Base-by-base conservation (phyloP, 352 stramenopile species). In the Globisporangium irregulare region DNA sequence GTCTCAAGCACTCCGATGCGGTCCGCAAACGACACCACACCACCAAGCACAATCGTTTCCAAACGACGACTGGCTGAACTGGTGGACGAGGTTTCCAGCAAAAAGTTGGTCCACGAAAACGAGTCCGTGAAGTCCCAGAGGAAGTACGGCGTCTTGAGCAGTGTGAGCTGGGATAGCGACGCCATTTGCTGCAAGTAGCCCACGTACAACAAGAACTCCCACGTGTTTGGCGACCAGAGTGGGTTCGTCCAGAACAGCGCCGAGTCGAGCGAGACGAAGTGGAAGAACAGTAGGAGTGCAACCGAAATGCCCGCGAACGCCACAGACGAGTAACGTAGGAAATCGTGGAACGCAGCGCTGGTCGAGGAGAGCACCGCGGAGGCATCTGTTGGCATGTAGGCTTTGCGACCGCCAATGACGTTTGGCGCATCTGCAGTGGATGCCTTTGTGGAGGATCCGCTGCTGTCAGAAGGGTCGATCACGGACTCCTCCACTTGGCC, bases 111-210 rank as follows among this genome's bases (percentile, higher is more conserved):
- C 84, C 86, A 93, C 5, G 82, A 67, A 32, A 93, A 89, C 25
- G 80, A 81, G 62, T 92, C 86, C 34, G 81, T 86, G 67, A 84
- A 92, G 51, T 88, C 78, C 77, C 80, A 88, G 2, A 90, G 62
- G 70, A 83, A 89, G 54, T 88, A 88, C 8, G 85, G 83, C 10
- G 77, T 85, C 64, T 91, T 88, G 32, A 86, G 68, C 27, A 89
- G 66, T 25, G 81, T 90, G 22, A 89, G 72, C 41, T 89, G 72
- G 27, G 84, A 92, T 0, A 87, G 59, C 4, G 81, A 76, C 38
- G 78, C 70, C 75, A 93, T 86, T 36, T 90, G 81, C 73, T 93
- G 85, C 62, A 93, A 67, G 68, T 88, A 89, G n/a, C 69, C 77
- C 18, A 84, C 75, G 69, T 89, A 91, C 18, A 86, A 73, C 29